Percentiles rank a stretch among this genome's conserved stretches.
Conservation (phyloP, 179 eudicot genomes). For the Monotropa hypopitys region DNA sequence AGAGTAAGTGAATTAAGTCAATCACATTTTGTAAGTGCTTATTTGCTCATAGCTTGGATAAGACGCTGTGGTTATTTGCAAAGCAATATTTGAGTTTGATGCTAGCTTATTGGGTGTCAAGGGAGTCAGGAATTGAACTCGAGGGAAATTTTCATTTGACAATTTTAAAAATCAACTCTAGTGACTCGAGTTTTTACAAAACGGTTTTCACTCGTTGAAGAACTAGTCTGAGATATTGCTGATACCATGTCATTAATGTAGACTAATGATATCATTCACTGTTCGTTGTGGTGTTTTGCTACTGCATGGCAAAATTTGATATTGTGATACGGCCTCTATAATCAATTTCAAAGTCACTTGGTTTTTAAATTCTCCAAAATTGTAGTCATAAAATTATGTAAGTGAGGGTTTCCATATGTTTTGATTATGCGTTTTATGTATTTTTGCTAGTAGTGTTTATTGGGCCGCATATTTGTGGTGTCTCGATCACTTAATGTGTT, state of each 20-base stretch:
- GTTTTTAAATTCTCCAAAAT: no score
- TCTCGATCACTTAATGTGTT: neutral
- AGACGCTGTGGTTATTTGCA: neutral
- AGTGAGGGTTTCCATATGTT: no score
- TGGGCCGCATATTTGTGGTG: neutral
- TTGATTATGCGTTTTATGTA: no score
- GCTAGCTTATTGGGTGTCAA: neutral
- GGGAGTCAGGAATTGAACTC: neutral
- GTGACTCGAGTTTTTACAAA: neutral
- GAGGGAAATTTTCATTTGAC: neutral
- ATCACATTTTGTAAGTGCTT: neutral
- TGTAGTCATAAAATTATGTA: no score
- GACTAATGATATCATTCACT: neutral
- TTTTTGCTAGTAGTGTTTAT: neutral
- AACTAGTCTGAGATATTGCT: neutral
- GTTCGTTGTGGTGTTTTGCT: neutral
- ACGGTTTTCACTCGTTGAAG: neutral
- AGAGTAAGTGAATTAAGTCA: constrained; percentile 40
- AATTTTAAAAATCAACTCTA: neutral
- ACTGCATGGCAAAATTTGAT: neutral
- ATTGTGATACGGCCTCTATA: no score
- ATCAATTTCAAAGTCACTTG: neutral
- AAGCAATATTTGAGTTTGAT: neutral
- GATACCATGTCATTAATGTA: neutral
- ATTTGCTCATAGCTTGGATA: neutral